phyloP scores from a whole-genome alignment of 2,329 filamentous ascomycete genomes.

The Alternaria atra region DNA sequence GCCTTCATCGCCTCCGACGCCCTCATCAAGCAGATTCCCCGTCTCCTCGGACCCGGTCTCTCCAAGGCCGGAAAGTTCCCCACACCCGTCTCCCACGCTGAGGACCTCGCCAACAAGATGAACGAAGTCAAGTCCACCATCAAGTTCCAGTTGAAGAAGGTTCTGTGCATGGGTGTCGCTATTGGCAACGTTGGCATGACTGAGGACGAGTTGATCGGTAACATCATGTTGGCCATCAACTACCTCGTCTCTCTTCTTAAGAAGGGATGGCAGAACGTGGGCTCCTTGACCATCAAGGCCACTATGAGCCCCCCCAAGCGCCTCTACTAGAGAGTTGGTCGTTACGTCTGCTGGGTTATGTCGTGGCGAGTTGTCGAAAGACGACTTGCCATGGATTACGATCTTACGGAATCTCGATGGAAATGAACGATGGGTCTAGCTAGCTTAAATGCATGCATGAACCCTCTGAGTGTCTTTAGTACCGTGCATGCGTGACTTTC shows the following conservation, averaged over 20 bases:
- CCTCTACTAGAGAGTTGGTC: slow-evolving; percentile 76
- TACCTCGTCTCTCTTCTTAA: slow-evolving; percentile 99
- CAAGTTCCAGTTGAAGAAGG: slow-evolving; percentile 99
- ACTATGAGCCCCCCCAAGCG: slow-evolving; percentile 99
- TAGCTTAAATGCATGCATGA: slow-evolving; percentile 45
- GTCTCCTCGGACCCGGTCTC: slow-evolving; percentile 83
- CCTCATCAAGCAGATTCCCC: slow-evolving; percentile 99
- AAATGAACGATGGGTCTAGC: slow-evolving; percentile 36
- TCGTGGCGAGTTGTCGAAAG: slow-evolving; percentile 27
- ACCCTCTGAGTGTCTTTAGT: slow-evolving; percentile 22
- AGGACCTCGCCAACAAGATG: slow-evolving; percentile 94
- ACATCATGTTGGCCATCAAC: slow-evolving; percentile 99
- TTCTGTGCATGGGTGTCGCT: slow-evolving; percentile 99
- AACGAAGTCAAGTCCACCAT: slow-evolving; percentile 99
- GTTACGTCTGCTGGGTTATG: slow-evolving; percentile 26
- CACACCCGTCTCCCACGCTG: slow-evolving; percentile 94
- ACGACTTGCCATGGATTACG: slow-evolving; percentile 25
- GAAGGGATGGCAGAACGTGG: slow-evolving; percentile 99
- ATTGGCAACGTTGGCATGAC: slow-evolving; percentile 99
- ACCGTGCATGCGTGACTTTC: not conserved
- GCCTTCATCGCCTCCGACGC: slow-evolving; percentile 97
- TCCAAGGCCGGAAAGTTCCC: slow-evolving; percentile 96
- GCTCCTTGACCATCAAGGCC: slow-evolving; percentile 99
- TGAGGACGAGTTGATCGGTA: slow-evolving; percentile 92
- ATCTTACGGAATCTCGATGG: slow-evolving; percentile 32